These are phyloP conservation scores for Trichoderma guizhouense DNA, from an alignment of 2,329 filamentous ascomycete genomes.

Conservation along the genomic window DNA sequence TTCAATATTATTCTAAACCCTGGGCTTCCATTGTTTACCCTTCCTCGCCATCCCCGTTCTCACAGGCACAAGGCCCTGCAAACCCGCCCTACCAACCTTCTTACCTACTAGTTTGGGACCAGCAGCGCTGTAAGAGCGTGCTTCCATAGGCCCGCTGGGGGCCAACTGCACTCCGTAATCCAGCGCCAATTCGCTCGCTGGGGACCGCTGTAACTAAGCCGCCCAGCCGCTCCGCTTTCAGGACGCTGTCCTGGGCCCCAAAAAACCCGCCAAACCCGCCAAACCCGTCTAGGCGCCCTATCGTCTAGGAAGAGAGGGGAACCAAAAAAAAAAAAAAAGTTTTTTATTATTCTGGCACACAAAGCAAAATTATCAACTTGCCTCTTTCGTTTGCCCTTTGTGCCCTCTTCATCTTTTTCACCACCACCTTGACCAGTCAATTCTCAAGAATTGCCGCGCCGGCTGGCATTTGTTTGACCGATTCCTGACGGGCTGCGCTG, in stretches of 20 bases:
- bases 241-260: conserved; percentile 5
- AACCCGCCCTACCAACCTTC: background rate
- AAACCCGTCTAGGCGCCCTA: conserved; percentile 17
- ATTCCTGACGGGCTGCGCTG: conserved; percentile 22
- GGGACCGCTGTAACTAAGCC: conserved; percentile 11
- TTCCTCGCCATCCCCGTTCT: background rate
- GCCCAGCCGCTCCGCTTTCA: conserved; percentile 14
- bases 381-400: conserved; percentile 29
- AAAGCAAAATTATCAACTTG: conserved; percentile 33
- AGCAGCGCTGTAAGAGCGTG: conserved; percentile 4
- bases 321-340: conserved; percentile 25
- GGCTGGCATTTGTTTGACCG: conserved; percentile 20
- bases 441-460: conserved; percentile 29
- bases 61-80: background rate
- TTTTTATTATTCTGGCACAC: conserved; percentile 39
- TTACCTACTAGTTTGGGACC: conserved; percentile 13
- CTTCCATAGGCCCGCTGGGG: conserved; percentile 12
- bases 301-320: conserved; percentile 23
- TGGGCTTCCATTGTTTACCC: background rate
- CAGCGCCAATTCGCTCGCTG: conserved; percentile 4
- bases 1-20: background rate
- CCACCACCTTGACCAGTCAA: conserved; percentile 30
- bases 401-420: conserved; percentile 27
- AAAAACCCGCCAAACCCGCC: conserved; percentile 4
- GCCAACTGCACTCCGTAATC: conserved; percentile 10